Base-by-base conservation (phyloP, 345 rosid species). In the Murraya paniculata region DNA sequence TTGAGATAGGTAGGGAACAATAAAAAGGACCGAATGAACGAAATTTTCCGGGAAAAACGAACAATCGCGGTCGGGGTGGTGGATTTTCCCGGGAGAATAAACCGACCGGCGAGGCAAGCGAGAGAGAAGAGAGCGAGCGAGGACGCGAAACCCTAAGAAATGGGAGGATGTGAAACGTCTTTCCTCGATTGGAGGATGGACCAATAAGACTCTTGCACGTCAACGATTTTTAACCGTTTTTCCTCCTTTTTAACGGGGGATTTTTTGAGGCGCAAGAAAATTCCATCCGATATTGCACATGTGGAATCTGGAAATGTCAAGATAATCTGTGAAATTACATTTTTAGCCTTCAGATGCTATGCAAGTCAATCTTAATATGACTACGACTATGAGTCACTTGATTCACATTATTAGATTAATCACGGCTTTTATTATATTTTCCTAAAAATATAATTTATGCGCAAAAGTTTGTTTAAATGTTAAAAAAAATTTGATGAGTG, bases 191-290 rank as follows among this genome's bases (percentile, higher is more conserved):
- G 76, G 64, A 59, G 74, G 14, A 4, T 7, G 9, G 67, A 13
- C 86, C 89, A 83, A 76, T 82, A 31, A 27, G 30, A 78, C 14
- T 35, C 9, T 14, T 5, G 69, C 88, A 83, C 89, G 89, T 83
- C 38, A 55, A 73, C 77, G 10, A 25, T 33, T 77, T 77, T 64
- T 50, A 78, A 82, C 88, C 28, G 81, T 68, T 73, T 70, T 75
- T 45, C 38, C 83, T 80, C 84, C 84, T 73, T 30, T 70, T 81
- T 79, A 24, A 77, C 22, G 2, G 81, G 81, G 77, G n/a, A 76
- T 78, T 74, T 79, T 39, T 45, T 68, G 71, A 59, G 81, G 76
- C 53, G 60, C 24, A 31, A 65, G 61, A 53, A 53, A 22, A 11
- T 45, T 71, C 59, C 65, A 7, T 6, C 39, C 48, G 73, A 64